phyloP scores from a whole-genome alignment of 75 land plant species.

The Pinus tabuliformis region DNA sequence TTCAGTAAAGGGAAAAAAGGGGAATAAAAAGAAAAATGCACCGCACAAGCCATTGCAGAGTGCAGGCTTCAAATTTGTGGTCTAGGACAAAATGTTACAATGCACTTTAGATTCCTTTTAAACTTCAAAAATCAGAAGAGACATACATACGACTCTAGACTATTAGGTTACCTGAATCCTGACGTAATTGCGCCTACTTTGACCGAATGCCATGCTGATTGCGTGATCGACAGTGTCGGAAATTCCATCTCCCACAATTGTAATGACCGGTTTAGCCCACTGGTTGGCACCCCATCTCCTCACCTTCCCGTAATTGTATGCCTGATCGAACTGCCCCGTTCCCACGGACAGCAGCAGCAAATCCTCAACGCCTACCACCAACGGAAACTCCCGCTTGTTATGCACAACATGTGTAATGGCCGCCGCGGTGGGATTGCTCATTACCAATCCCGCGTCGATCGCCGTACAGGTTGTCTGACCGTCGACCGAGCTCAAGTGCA shows the following conservation, averaged over 20 bases:
- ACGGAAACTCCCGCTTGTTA: slow-evolving; percentile 34
- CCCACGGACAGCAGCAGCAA: slow-evolving; percentile 83
- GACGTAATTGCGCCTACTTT: slow-evolving; percentile 57
- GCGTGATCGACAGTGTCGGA: slow-evolving; percentile 90
- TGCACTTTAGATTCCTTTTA: background rate
- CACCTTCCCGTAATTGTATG: slow-evolving; percentile 25
- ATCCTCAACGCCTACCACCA: slow-evolving; percentile 73
- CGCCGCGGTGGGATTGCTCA: slow-evolving; percentile 82
- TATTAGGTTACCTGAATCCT: slow-evolving; percentile 64
- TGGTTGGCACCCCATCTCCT: slow-evolving; percentile 38
- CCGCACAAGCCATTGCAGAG: background rate
- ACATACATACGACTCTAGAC: background rate
- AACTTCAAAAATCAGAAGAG: background rate
- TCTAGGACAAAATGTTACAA: background rate
- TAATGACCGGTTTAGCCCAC: slow-evolving; percentile 64
- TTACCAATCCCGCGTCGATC: slow-evolving; percentile 62
- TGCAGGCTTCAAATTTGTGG: background rate
- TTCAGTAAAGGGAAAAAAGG: background rate
- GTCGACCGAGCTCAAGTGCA: slow-evolving; percentile 54
- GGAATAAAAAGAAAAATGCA: background rate
- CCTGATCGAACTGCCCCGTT: slow-evolving; percentile 46
- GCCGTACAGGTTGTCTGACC: slow-evolving; percentile 44
- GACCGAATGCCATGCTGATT: slow-evolving; percentile 73
- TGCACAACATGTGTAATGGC: slow-evolving; percentile 80
- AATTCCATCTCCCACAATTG: slow-evolving; percentile 69